phyloP scores from a whole-genome alignment of 371 early-diverging fungal genomes.

The Funneliformis caledonium region DNA sequence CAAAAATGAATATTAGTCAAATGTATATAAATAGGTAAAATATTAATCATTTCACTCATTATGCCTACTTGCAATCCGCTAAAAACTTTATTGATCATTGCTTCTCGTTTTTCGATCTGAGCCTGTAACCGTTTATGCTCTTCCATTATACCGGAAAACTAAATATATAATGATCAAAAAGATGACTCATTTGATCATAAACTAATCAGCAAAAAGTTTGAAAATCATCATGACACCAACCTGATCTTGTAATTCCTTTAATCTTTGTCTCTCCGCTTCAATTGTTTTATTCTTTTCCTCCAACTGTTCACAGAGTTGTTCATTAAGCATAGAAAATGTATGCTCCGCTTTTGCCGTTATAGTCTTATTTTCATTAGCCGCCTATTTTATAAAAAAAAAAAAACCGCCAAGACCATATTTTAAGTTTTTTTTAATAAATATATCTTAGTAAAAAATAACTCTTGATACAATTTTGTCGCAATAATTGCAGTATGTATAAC shows the following conservation, averaged over 20 bases:
- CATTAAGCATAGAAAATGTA: conserved; percentile 32
- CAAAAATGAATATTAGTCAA: background rate
- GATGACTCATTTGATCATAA: background rate
- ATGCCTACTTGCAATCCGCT: conserved; percentile 11
- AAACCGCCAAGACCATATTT: background rate
- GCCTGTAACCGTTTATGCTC: conserved; percentile 32
- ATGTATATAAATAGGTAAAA: background rate
- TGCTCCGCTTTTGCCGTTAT: conserved; percentile 28
- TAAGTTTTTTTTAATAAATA: no score
- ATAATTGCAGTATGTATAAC: background rate
- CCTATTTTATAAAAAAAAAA: background rate
- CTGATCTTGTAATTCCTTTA: conserved; percentile 34
- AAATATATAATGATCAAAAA: no score
- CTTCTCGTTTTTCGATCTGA: conserved; percentile 30
- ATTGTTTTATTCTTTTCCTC: conserved; percentile 39
- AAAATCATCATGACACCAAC: background rate
- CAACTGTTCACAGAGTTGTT: conserved; percentile 34
- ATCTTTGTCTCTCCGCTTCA: conserved; percentile 30
- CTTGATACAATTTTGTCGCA: background rate
- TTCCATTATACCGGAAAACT: conserved; percentile 20
- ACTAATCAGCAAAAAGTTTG: no score
- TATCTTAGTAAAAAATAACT: no score
- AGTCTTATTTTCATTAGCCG: conserved; percentile 21
- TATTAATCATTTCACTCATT: background rate
- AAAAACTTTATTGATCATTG: conserved; percentile 24